A percentile compares a stretch with the other conserved stretches of the same genome.
Evolutionary conservation across 768 basidiomycete species (phyloP).

Genomic region (Rhodosporidiobolus odoratus): DNA sequence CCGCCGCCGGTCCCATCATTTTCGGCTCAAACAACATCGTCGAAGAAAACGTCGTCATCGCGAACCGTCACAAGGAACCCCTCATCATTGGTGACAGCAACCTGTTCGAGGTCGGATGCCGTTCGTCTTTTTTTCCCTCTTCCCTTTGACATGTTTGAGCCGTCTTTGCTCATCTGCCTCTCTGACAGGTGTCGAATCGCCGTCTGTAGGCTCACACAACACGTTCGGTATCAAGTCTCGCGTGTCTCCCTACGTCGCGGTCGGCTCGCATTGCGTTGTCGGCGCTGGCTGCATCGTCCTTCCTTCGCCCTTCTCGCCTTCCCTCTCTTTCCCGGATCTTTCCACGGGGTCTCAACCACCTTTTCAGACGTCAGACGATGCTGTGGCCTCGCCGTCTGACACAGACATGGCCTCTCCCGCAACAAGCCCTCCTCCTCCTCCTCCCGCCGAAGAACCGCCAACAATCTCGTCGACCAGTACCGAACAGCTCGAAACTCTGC

Average conservation of each 20-base stretch:
- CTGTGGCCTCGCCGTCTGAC: background rate
- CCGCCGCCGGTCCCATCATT: constrained; percentile 80
- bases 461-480: too few species aligned
- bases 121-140: constrained; percentile 54
- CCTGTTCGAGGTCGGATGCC: constrained; percentile 86
- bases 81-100: constrained; percentile 94
- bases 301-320: constrained; percentile 52
- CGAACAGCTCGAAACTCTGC: constrained; percentile 71
- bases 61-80: constrained; percentile 65
- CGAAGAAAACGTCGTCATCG: constrained; percentile 83
- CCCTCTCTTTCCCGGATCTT: background rate
- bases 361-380: constrained; percentile 10
- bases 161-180: background rate
- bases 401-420: background rate
- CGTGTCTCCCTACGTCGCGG: constrained; percentile 72
- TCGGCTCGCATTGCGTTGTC: constrained; percentile 74
- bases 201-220: constrained; percentile 76
- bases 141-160: background rate
- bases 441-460: background rate
- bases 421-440: background rate
- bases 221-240: constrained; percentile 77
- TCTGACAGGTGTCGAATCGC: constrained; percentile 73
- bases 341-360: background rate
- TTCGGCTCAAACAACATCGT: constrained; percentile 84
- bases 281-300: constrained; percentile 72